Conservation (phyloP, 1,139 yeast species). For the Suhomyces coccinellae region DNA sequence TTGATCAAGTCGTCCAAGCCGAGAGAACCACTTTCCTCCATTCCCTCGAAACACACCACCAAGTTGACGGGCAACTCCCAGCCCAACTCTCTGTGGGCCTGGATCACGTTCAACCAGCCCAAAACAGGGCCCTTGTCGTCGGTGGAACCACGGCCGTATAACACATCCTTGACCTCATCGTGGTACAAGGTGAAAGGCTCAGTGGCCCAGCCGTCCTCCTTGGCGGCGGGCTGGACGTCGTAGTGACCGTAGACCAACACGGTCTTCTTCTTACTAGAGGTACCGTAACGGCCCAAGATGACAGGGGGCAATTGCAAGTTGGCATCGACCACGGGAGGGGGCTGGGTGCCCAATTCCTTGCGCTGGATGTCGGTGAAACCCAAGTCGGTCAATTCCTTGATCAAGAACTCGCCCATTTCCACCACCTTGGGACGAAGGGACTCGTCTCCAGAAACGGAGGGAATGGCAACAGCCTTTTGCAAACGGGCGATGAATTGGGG, state of each 20-base stretch:
- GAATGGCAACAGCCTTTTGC: slow-evolving; percentile 82
- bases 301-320: slow-evolving; percentile 85
- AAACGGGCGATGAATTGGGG: slow-evolving; percentile 70
- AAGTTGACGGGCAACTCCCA: slow-evolving; percentile 92
- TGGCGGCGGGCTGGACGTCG: slow-evolving; percentile 94
- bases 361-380: slow-evolving; percentile 83
- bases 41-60: slow-evolving; percentile 93
- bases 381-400: slow-evolving; percentile 60
- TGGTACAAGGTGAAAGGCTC: slow-evolving; percentile 79
- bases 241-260: slow-evolving; percentile 94
- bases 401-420: slow-evolving; percentile 81
- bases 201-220: slow-evolving; percentile 93
- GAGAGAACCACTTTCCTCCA: slow-evolving; percentile 97
- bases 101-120: slow-evolving; percentile 92
- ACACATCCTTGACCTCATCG: slow-evolving; percentile 57
- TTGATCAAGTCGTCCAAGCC: slow-evolving; percentile 86
- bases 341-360: slow-evolving; percentile 83
- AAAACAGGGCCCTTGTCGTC: slow-evolving; percentile 98
- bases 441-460: slow-evolving; percentile 93
- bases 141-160: slow-evolving; percentile 92
- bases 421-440: slow-evolving; percentile 81
- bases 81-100: slow-evolving; percentile 85
- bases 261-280: slow-evolving; percentile 77
- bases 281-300: slow-evolving; percentile 83
- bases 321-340: slow-evolving; percentile 72